Evolutionary conservation across 2,329 filamentous ascomycete species (phyloP).

Genomic region (Sphaerostilbella broomeana): DNA sequence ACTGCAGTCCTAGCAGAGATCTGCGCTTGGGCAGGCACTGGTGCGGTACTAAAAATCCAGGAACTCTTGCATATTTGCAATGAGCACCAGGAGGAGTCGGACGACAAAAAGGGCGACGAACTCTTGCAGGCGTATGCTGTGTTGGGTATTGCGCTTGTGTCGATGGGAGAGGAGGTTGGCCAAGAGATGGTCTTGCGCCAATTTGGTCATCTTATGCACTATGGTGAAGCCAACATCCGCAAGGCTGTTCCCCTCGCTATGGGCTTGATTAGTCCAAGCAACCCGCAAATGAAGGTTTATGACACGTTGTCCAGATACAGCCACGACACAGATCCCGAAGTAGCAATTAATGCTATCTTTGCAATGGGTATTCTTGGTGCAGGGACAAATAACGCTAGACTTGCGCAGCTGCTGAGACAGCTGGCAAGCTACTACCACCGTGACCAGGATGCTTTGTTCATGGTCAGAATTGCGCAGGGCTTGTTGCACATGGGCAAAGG

Average conservation of each 20-base stretch:
- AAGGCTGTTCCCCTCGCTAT: constrained; percentile 93
- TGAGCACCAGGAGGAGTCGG: constrained; percentile 89
- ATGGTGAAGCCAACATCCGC: constrained; percentile 93
- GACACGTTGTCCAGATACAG: constrained; percentile 96
- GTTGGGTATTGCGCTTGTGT: constrained; percentile 84
- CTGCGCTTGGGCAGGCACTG: constrained; percentile 96
- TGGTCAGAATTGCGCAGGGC: constrained; percentile 98
- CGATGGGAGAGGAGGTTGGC: constrained; percentile 97
- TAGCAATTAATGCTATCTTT: constrained; percentile 97
- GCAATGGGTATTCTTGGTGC: constrained; percentile 96
- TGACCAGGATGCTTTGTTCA: constrained; percentile 93
- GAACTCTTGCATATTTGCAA: constrained; percentile 97
- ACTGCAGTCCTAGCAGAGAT: constrained; percentile 91
- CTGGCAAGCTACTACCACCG: constrained; percentile 97
- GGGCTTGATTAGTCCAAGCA: constrained; percentile 93
- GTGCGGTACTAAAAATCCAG: constrained; percentile 93
- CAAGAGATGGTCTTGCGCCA: constrained; percentile 98
- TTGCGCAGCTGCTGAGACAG: constrained; percentile 90
- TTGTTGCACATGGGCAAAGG: constrained; percentile 99
- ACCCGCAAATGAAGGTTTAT: constrained; percentile 99
- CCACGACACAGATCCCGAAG: constrained; percentile 97
- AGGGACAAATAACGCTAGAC: constrained; percentile 93
- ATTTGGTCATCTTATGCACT: constrained; percentile 98
- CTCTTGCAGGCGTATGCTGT: constrained; percentile 94
- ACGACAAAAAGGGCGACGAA: constrained; percentile 93